phyloP scores from a whole-genome alignment of 2,329 filamentous ascomycete genomes.

The Verruconis gallopava region DNA sequence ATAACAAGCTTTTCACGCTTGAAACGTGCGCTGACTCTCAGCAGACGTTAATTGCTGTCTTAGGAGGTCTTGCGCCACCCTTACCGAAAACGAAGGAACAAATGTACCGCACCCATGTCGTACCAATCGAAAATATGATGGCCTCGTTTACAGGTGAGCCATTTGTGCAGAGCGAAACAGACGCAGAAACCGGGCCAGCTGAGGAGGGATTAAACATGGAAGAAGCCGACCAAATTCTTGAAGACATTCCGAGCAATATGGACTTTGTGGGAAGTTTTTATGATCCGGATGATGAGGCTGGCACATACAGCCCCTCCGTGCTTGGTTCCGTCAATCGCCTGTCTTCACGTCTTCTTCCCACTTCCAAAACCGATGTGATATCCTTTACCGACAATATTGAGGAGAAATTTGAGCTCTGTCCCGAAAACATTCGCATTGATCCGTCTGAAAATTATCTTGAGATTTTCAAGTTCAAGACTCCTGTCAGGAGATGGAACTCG shows the following conservation, averaged over 20 bases:
- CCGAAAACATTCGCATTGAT: slow-evolving; percentile 15
- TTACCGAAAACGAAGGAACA: slow-evolving; percentile 67
- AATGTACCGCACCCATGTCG: slow-evolving; percentile 76
- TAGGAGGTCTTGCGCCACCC: slow-evolving; percentile 72
- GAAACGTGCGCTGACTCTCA: slow-evolving; percentile 97
- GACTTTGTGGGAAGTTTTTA: slow-evolving; percentile 45
- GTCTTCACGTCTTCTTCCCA: background rate
- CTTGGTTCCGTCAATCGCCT: background rate
- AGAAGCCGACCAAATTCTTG: slow-evolving; percentile 25
- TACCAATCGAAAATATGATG: slow-evolving; percentile 78
- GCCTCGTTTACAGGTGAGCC: slow-evolving; percentile 83
- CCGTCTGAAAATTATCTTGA: slow-evolving; percentile 41
- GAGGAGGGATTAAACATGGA: slow-evolving; percentile 23
- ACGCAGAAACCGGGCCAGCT: slow-evolving; percentile 29
- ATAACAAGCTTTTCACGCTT: slow-evolving; percentile 74
- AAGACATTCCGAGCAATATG: slow-evolving; percentile 27
- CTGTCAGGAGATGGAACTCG: slow-evolving; percentile 67
- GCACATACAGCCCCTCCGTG: background rate
- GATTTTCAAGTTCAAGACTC: slow-evolving; percentile 55
- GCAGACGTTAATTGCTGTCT: slow-evolving; percentile 70
- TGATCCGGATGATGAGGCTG: slow-evolving; percentile 24
- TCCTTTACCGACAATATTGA: slow-evolving; percentile 37
- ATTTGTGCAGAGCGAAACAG: slow-evolving; percentile 53
- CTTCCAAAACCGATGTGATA: background rate
- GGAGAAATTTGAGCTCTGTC: slow-evolving; percentile 40